A percentile compares a stretch with the other conserved stretches of the same genome.
Evolutionary conservation across 371 early-diverging fungal species (phyloP).

Genomic region (Mortierella polycephala): DNA sequence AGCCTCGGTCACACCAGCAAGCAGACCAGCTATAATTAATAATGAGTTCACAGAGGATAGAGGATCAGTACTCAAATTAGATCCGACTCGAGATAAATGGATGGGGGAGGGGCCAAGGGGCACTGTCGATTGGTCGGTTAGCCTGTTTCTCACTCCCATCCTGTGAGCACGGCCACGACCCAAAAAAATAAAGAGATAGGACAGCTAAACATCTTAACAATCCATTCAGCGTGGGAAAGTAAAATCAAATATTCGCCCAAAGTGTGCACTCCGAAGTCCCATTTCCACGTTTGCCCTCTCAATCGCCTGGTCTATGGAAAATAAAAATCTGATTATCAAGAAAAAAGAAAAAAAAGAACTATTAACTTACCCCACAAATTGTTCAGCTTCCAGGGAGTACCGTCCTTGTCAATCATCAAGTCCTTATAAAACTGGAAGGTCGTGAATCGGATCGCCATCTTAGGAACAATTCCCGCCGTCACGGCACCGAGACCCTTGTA

Average conservation of each 20-base stretch:
- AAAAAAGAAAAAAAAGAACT: conserved; percentile 6
- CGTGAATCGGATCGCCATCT: conserved; percentile 99
- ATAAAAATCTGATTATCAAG: conserved; percentile 10
- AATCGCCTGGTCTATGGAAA: not conserved
- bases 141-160: too few relatives aligned
- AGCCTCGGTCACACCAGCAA: conserved; percentile 96
- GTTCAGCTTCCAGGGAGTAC: conserved; percentile 39
- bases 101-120: too few relatives aligned
- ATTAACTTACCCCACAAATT: conserved; percentile 80
- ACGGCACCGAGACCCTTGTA: conserved; percentile 99
- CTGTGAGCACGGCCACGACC: too few relatives aligned
- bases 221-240: conserved; percentile 35
- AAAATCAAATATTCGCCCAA: not conserved
- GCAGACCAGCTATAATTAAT: conserved; percentile 81
- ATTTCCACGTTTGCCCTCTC: not conserved
- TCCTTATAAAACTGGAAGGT: conserved; percentile 95
- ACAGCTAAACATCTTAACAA: not conserved
- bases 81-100: too few relatives aligned
- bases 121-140: too few relatives aligned
- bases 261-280: too few relatives aligned
- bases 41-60: too few relatives aligned
- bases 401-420: not conserved
- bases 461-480: conserved; percentile 97
- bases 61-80: too few relatives aligned
- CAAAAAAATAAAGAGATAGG: not conserved